A percentile compares a stretch with the other conserved stretches of the same genome.
Evolutionary conservation across 148 eudicot species (phyloP).

Genomic region (Dysphania ambrosioides): DNA sequence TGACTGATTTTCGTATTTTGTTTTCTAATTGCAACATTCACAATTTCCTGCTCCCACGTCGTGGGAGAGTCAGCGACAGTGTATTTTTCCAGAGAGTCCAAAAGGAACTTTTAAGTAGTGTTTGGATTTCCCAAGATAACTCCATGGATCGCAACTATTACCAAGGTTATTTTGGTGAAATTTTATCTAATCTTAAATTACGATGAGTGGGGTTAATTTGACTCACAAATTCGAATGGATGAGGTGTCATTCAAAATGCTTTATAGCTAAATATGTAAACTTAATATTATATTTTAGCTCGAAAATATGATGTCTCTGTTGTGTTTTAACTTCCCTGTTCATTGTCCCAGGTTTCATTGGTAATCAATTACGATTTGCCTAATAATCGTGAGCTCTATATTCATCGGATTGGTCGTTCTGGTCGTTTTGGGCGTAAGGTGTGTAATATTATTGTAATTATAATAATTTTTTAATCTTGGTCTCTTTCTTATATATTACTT

Average conservation of each 20-base stretch:
- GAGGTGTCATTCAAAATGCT: neutral
- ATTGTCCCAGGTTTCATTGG: slow-evolving; percentile 71
- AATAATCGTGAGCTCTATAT: slow-evolving; percentile 95
- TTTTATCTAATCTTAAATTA: neutral
- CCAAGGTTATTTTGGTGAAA: neutral
- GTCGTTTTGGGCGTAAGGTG: slow-evolving; percentile 96
- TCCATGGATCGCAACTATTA: neutral
- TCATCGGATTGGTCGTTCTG: slow-evolving; percentile 96
- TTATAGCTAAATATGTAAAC: neutral
- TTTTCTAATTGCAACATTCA: no score
- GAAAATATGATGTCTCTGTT: neutral
- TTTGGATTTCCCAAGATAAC: neutral
- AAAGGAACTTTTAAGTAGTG: neutral
- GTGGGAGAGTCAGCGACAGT: no score
- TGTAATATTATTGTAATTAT: no score
- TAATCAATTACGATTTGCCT: slow-evolving; percentile 91
- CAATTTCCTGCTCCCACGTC: no score
- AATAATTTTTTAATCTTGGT: no score
- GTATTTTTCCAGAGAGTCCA: no score
- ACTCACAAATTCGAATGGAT: neutral
- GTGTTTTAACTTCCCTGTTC: neutral
- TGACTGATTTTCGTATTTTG: no score
- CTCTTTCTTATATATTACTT: neutral
- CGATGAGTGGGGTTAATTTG: neutral
- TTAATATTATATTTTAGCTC: neutral